Conservation (phyloP, 495 filamentous ascomycete species). For the Penicillium coffeae region DNA sequence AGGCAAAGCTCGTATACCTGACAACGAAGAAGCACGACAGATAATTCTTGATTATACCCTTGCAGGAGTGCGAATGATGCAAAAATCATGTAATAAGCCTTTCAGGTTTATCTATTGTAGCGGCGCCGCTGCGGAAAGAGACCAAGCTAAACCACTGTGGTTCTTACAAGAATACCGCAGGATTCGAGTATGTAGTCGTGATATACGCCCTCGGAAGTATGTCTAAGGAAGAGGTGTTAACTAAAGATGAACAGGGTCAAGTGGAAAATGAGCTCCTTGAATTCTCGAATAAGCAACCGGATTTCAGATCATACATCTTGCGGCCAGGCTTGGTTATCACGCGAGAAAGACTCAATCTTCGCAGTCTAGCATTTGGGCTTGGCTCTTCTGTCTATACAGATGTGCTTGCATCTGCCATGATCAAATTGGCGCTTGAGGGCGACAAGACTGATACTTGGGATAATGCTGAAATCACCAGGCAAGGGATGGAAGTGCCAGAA, state of each 20-base stretch:
- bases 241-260: conserved; percentile 27
- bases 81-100: conserved; percentile 18
- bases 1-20: conserved; percentile 5
- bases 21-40: conserved; percentile 19
- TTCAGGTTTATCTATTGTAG: conserved; percentile 53
- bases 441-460: conserved; percentile 28
- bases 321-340: conserved; percentile 27
- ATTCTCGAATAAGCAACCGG: conserved; percentile 24
- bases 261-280: conserved; percentile 36
- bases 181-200: conserved; percentile 41
- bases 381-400: conserved; percentile 27
- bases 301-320: conserved; percentile 34
- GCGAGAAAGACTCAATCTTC: conserved; percentile 16
- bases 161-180: conserved; percentile 39
- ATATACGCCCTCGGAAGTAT: too few relatives aligned
- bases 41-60: conserved; percentile 44
- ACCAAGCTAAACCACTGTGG: conserved; percentile 40
- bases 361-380: conserved; percentile 20
- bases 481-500: too few relatives aligned
- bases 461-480: conserved; percentile 10
- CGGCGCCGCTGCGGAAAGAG: conserved; percentile 42
- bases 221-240: background rate
- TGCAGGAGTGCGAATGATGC: conserved; percentile 39
- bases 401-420: conserved; percentile 36
- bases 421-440: conserved; percentile 35